Evolutionary conservation across 1,284 basidiomycete species (phyloP), one percentile per base, ranked within the genome.

Genomic region (Ustilago sp.): DNA sequence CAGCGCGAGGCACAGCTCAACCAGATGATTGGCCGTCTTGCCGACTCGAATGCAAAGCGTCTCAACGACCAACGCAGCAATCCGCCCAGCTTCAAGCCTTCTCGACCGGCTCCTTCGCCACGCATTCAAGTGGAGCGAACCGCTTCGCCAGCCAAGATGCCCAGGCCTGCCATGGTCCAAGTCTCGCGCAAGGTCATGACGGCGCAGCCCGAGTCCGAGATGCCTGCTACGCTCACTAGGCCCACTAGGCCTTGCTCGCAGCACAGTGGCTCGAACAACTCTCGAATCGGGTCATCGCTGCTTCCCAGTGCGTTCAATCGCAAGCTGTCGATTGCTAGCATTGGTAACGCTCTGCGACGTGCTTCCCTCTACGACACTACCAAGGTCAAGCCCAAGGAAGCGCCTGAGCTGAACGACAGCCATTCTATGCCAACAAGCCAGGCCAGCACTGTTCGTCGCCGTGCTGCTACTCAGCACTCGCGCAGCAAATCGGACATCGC

Each of bases 41-140:
- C 51, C 41, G 45, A 71, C 4, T 73, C 70, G 34, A 68, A 53
- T 41, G 43, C 69, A 8, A 57, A 66, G 48, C 72, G 79, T 31
- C 39, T 80, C 48, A 59, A 80, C 35, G 73, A 80, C 19, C 79
- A 80, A 58, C 70, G 79, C 28, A 71, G 72, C 53, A 34, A 57
- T 3, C 76, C 69, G 5, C 72, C 73, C 19, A 68, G 28, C 52
- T 58, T 70, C 34, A 47, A 59, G 6, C 55, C 73, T 17, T 32
- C 58, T 12, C 68, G 73, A 7, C 36, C 63, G 3, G 72, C 72
- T 4, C 67, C 67, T 13, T 39, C 50, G 47, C 52, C 73, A 28
- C 66, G 23, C 39, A 19, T 53, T 19, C 8, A 52, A 2, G 8
- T 41, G n/a, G 36, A 56, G 23, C 43, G 43, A 19, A 45, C 43